Evolutionary conservation across 2,329 filamentous ascomycete species (phyloP).

Genomic region (Pseudogymnoascus verrucosus): DNA sequence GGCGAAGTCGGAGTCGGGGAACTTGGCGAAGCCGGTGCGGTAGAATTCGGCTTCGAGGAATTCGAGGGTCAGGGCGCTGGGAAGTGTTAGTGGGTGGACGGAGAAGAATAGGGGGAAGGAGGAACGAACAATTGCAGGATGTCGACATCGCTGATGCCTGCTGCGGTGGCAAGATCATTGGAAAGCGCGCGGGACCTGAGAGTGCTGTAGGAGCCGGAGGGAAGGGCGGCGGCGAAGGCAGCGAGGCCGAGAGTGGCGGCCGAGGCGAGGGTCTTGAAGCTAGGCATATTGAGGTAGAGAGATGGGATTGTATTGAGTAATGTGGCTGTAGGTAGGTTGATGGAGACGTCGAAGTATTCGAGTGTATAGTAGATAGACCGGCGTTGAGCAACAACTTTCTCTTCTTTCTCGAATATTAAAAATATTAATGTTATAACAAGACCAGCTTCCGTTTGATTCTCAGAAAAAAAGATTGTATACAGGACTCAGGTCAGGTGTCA

Average conservation of each 20-base stretch:
- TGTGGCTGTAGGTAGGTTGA: constrained; percentile 12
- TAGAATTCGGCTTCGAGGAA: constrained; percentile 69
- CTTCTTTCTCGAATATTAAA: constrained; percentile 5
- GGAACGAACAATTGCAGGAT: constrained; percentile 44
- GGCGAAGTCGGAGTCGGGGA: constrained; percentile 55
- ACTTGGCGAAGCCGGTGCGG: constrained; percentile 59
- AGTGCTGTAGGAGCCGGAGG: constrained; percentile 22
- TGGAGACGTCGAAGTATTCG: constrained; percentile 14
- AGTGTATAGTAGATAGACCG: constrained; percentile 1
- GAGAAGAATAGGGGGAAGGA: background rate
- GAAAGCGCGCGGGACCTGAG: constrained; percentile 21
- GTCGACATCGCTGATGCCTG: constrained; percentile 40
- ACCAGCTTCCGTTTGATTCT: constrained; percentile 2
- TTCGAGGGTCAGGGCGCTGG: constrained; percentile 62
- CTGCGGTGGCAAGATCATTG: constrained; percentile 26
- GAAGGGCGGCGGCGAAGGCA: constrained; percentile 21
- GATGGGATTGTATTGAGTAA: constrained; percentile 1
- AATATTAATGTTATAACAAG: background rate
- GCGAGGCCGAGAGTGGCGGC: constrained; percentile 22
- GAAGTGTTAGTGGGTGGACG: background rate
- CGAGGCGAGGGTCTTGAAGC: constrained; percentile 23
- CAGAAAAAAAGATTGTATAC: background rate
- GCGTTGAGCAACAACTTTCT: background rate
- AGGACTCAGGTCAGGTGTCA: background rate
- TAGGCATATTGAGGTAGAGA: constrained; percentile 21